Evolutionary conservation across 164 flowering plant genomes (phyloP).

Genomic region (Platanus orientalis): DNA sequence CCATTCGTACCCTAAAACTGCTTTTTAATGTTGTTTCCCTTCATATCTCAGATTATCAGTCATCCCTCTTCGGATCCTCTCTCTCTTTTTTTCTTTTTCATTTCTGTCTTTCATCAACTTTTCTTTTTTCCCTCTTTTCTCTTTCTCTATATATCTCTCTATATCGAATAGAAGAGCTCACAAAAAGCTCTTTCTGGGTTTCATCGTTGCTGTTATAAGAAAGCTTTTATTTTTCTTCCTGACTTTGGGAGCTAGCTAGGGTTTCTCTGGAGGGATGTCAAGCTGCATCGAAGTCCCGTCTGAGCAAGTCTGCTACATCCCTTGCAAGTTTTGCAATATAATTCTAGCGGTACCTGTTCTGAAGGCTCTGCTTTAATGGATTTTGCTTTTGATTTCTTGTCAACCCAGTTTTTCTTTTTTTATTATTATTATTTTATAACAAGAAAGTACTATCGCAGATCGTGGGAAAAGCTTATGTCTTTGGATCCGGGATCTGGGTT

Average conservation of each 20-base stretch:
- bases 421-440: too few species aligned
- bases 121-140: neutral
- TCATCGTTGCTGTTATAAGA: neutral
- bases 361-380: neutral
- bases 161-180: conserved; percentile 2
- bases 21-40: neutral
- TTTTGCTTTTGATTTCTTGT: conserved; percentile 4
- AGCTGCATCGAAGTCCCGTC: conserved; percentile 39
- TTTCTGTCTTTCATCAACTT: neutral
- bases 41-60: too few species aligned
- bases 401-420: too few species aligned
- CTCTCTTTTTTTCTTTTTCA: neutral
- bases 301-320: conserved; percentile 88
- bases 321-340: conserved; percentile 91
- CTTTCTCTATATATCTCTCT: conserved; percentile 6
- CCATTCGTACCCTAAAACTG: neutral
- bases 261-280: conserved; percentile 26
- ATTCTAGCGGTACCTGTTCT: conserved; percentile 67
- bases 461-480: neutral
- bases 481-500: neutral
- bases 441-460: neutral
- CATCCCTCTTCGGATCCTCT: conserved; percentile 21
- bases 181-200: conserved; percentile 3
- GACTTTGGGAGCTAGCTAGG: conserved; percentile 1
- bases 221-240: conserved; percentile 1